These are phyloP conservation scores for Ceratocystis variospora DNA, from an alignment of 2,329 filamentous ascomycete genomes.

Conservation along the genomic window DNA sequence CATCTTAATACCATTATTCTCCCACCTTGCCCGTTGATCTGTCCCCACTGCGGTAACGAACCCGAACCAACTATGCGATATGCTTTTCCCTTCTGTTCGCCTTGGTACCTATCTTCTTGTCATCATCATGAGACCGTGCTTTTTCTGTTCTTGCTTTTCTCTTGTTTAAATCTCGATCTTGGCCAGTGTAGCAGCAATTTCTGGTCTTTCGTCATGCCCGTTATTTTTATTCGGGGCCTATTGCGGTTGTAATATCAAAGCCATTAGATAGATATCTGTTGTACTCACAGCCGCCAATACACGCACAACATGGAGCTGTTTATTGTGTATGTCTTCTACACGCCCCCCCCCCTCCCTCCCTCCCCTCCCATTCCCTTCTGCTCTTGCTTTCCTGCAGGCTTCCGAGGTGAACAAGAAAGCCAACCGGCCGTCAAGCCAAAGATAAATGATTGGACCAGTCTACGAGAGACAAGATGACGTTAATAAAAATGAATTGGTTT, in stretches of 20 bases:
- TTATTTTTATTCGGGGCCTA: background rate
- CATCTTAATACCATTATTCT: background rate
- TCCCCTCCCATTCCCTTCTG: background rate
- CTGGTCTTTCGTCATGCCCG: no score
- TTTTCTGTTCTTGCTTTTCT: background rate
- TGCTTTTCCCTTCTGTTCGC: background rate
- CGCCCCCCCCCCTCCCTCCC: background rate
- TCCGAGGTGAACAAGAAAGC: background rate
- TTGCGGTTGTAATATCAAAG: background rate
- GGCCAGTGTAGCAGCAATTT: background rate
- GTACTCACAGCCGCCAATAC: background rate
- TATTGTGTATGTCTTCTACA: background rate
- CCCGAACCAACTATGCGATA: background rate
- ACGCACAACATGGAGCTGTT: background rate
- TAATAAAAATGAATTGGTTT: background rate
- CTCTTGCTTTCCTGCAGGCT: background rate
- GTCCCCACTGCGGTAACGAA: background rate
- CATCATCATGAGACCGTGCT: background rate
- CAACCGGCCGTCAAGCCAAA: background rate
- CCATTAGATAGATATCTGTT: background rate
- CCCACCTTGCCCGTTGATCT: background rate
- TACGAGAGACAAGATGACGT: constrained; percentile 11
- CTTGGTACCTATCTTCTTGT: no score
- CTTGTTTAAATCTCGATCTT: background rate
- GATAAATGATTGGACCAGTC: background rate